A percentile compares a stretch with the other conserved stretches of the same genome.
Conservation (phyloP, 805 yeast genomes). For the Sungouiella thailandica region DNA sequence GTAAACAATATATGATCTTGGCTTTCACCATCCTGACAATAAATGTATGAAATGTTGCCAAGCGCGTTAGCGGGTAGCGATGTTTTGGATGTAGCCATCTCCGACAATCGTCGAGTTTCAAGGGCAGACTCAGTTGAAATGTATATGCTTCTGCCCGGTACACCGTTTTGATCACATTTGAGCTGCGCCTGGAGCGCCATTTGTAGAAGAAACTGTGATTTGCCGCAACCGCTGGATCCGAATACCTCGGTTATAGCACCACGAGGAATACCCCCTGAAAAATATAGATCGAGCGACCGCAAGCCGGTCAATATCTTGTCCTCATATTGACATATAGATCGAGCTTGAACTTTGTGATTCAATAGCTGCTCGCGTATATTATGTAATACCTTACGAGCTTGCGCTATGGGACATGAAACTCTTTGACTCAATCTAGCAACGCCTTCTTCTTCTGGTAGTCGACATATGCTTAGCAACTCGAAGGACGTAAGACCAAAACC, state of each 20-base stretch:
- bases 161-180: not conserved
- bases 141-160: conserved; percentile 38
- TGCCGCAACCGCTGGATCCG: conserved; percentile 85
- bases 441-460: conserved; percentile 4
- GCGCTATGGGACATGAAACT: not conserved
- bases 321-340: not conserved
- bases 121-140: conserved; percentile 75
- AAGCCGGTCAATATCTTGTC: conserved; percentile 7
- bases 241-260: conserved; percentile 56
- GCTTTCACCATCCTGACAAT: conserved; percentile 62
- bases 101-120: conserved; percentile 55
- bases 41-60: conserved; percentile 45
- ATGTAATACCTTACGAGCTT: not conserved
- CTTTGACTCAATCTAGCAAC: conserved; percentile 1
- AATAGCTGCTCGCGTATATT: not conserved
- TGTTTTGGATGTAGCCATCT: conserved; percentile 15
- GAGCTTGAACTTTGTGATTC: not conserved
- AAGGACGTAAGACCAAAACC: conserved; percentile 1
- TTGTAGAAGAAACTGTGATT: conserved; percentile 74
- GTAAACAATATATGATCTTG: conserved; percentile 69
- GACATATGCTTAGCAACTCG: conserved; percentile 1
- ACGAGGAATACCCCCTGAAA: conserved; percentile 11
- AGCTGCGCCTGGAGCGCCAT: conserved; percentile 54
- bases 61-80: conserved; percentile 5
- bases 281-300: conserved; percentile 4